Conservation (phyloP, 108 stramenopile species). For the Ochromonas danica region DNA sequence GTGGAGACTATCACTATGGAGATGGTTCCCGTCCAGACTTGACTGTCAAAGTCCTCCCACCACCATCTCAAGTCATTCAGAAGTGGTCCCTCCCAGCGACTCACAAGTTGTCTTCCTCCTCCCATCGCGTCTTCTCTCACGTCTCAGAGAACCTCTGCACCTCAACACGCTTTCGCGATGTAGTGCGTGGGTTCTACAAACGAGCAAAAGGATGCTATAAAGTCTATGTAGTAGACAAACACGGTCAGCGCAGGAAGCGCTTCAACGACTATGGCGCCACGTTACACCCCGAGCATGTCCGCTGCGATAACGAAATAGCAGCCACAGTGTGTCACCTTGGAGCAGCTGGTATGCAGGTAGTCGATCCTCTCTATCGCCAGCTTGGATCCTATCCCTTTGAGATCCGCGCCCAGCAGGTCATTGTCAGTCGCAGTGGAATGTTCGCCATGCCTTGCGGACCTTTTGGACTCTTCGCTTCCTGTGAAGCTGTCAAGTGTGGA, state of each 20-base stretch:
- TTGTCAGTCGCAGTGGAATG: conserved; percentile 28
- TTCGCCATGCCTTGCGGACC: conserved; percentile 5
- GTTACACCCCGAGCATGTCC: conserved; percentile 19
- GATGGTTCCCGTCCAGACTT: neutral
- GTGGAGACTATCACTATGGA: neutral
- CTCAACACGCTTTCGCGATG: neutral
- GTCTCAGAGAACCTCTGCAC: neutral
- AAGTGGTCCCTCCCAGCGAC: neutral
- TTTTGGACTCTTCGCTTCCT: neutral
- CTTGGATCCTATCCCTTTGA: neutral
- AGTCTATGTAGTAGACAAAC: conserved; percentile 1
- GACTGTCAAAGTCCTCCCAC: neutral
- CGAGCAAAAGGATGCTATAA: conserved; percentile 26
- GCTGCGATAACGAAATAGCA: neutral
- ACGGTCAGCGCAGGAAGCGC: neutral
- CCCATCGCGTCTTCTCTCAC: neutral
- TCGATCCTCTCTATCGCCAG: neutral
- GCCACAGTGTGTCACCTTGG: neutral
- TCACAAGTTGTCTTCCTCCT: neutral
- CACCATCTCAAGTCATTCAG: neutral
- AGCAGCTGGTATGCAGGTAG: neutral
- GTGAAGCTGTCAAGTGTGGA: conserved; percentile 25
- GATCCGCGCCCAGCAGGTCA: neutral
- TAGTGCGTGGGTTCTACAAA: neutral
- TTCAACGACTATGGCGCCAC: conserved; percentile 6